These are phyloP conservation scores for Aspergillus hancockii DNA, from an alignment of 495 filamentous ascomycete genomes.

Conservation along the genomic window DNA sequence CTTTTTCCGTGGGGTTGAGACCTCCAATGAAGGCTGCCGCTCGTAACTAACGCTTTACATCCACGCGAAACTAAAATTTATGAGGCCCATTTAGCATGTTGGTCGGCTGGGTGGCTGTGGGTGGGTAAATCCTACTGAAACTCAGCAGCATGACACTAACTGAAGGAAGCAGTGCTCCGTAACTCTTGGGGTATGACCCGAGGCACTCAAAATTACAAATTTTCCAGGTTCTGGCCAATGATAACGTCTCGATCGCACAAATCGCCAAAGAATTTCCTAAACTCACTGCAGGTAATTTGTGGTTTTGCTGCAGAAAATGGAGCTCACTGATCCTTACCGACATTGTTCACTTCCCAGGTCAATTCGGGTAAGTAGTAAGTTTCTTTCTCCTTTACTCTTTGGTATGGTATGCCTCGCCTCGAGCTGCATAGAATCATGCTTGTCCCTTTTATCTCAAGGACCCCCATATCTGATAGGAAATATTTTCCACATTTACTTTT, in stretches of 20 bases:
- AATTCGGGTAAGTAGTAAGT: neutral
- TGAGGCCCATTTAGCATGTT: neutral
- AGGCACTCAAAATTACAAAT: neutral
- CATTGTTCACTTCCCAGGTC: conserved; percentile 17
- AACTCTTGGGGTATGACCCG: neutral
- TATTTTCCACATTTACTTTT: neutral
- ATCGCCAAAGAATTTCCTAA: conserved; percentile 10
- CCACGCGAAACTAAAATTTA: conserved; percentile 1
- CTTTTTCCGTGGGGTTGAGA: conserved; percentile 11
- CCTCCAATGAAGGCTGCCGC: conserved; percentile 4
- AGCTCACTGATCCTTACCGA: conserved; percentile 18
- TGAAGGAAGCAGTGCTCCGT: neutral
- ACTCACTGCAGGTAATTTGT: conserved; percentile 20
- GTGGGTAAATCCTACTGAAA: neutral
- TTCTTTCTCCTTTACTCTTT: conserved; percentile 3
- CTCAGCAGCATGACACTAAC: neutral
- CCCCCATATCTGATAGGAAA: neutral
- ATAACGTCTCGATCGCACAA: conserved; percentile 5
- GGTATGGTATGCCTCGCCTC: neutral
- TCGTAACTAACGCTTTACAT: conserved; percentile 2
- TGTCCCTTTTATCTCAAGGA: no score
- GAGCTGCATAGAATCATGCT: neutral
- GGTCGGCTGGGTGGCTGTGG: neutral
- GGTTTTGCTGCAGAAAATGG: conserved; percentile 13
- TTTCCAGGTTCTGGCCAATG: conserved; percentile 1